Percentiles rank a stretch among this genome's conserved stretches.
Evolutionary conservation across 352 stramenopile genomes (phyloP).

Genomic region (Pythium pyrilobum): DNA sequence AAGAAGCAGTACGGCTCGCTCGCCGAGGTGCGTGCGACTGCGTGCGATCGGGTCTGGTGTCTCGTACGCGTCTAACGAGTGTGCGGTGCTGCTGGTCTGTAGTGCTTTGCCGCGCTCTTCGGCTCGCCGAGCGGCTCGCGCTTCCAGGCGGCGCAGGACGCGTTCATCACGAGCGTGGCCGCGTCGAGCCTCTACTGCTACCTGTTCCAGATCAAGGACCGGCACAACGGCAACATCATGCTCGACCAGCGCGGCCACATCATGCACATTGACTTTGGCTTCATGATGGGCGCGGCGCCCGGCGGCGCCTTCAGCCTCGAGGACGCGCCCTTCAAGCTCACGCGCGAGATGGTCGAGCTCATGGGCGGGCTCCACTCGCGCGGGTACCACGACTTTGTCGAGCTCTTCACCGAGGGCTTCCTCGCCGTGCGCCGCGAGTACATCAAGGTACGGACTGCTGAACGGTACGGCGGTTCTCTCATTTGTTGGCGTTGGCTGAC

Average conservation of each 20-base stretch:
- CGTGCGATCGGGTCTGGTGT: too few species aligned
- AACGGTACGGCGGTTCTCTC: too few species aligned
- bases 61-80: slow-evolving; percentile 43
- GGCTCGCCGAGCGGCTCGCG: slow-evolving; percentile 29
- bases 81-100: background rate
- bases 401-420: slow-evolving; percentile 90
- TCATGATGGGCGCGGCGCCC: slow-evolving; percentile 92
- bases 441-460: slow-evolving; percentile 42
- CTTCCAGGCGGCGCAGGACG: slow-evolving; percentile 77
- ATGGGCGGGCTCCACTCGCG: slow-evolving; percentile 76
- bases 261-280: slow-evolving; percentile 97
- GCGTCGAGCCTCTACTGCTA: slow-evolving; percentile 93
- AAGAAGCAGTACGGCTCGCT: slow-evolving; percentile 80
- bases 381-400: slow-evolving; percentile 78
- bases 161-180: slow-evolving; percentile 89
- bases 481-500: too few species aligned
- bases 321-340: slow-evolving; percentile 95
- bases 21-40: too few species aligned
- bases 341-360: slow-evolving; percentile 91
- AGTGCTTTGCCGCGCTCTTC: slow-evolving; percentile 40
- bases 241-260: slow-evolving; percentile 89
- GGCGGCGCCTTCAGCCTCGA: slow-evolving; percentile 93
- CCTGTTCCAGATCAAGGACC: slow-evolving; percentile 93
- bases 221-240: slow-evolving; percentile 97
- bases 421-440: slow-evolving; percentile 81